Base-by-base conservation (phyloP, 1,284 basidiomycete species). In the Cystobasidium slooffiae region DNA sequence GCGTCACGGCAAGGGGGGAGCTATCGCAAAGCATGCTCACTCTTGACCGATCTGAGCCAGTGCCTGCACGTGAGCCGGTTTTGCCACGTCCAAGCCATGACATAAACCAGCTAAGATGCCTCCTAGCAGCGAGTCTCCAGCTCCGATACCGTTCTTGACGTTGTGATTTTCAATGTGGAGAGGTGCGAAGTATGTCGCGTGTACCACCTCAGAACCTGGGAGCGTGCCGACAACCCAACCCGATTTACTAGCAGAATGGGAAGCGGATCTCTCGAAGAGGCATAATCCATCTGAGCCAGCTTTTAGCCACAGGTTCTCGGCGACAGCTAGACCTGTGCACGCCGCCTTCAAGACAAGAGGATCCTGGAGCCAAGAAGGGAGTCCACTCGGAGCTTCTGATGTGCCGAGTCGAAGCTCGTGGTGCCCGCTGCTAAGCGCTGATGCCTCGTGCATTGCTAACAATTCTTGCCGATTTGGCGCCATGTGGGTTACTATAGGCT, bases 61-160 rank as follows among this genome's bases (percentile, higher is more conserved):
- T 18, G 52, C 18, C 7, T 78, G 72, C 41, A 79, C 52, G 6
- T 75, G 67, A 0, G n/a, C 16, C 2, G 76, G 68, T 6, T 46
- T 22, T 0, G 6, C 39, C 8, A 68, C 31, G 7, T 56, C 14
- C 37, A 75, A 14, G 6, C 74, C 68, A 3, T 58, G 81, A 5
- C 85, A 82, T 14, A 92, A 80, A 24, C 83, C 82, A 0, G 90
- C 88, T 20, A 91, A 56, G 8, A 79, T 39, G 10, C 78, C 78
- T 1, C 80, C 80, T 3, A 78, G 74, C 24, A 80, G 55, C 80
- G 18, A 84, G 82, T 97, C 94, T 0, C 94, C 94, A 1, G 92
- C 94, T 3, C 94, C 94, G 0, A 94, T 97, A 10, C 93, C 91
- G 78, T 90, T 94, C 8, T 89, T 83, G 9, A 89, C 80, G 51